phyloP scores from a whole-genome alignment of 2,329 filamentous ascomycete genomes.

The Xylariaceae sp. region DNA sequence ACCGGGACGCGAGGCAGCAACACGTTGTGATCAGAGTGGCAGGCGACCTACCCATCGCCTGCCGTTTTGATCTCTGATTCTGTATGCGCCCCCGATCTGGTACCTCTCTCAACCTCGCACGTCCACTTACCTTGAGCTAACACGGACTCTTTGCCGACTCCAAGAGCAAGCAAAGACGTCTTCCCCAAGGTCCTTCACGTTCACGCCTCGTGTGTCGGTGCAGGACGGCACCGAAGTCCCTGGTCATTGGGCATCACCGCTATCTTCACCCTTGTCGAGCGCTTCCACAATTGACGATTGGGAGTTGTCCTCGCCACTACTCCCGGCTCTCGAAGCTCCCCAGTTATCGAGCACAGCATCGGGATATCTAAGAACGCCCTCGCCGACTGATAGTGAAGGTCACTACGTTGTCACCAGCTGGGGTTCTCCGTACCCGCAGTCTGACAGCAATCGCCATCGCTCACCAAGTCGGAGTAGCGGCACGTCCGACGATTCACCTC shows the following conservation, averaged over 20 bases:
- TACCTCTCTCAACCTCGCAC: conserved; percentile 8
- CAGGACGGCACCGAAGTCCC: conserved; percentile 48
- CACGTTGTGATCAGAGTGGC: conserved; percentile 21
- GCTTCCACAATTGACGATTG: conserved; percentile 55
- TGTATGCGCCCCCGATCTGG: conserved; percentile 15
- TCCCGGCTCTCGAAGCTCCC: conserved; percentile 56
- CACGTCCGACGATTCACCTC: conserved; percentile 53
- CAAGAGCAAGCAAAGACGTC: conserved; percentile 50
- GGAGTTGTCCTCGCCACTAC: conserved; percentile 49
- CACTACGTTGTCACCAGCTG: conserved; percentile 70
- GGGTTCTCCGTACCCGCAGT: conserved; percentile 81
- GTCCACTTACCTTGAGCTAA: conserved; percentile 13
- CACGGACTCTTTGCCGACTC: conserved; percentile 5
- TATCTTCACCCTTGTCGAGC: conserved; percentile 56
- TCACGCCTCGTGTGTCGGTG: conserved; percentile 56
- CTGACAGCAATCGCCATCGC: conserved; percentile 48
- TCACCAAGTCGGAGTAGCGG: conserved; percentile 53
- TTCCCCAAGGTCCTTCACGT: conserved; percentile 42
- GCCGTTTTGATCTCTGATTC: conserved; percentile 23
- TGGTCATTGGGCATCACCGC: conserved; percentile 37
- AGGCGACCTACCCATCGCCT: conserved; percentile 24
- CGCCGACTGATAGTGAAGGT: conserved; percentile 33
- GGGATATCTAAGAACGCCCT: conserved; percentile 49
- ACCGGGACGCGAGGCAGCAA: conserved; percentile 11
- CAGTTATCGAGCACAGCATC: conserved; percentile 51